phyloP scores from a whole-genome alignment of 305 asterid species.

The Euphrasia arctica region DNA sequence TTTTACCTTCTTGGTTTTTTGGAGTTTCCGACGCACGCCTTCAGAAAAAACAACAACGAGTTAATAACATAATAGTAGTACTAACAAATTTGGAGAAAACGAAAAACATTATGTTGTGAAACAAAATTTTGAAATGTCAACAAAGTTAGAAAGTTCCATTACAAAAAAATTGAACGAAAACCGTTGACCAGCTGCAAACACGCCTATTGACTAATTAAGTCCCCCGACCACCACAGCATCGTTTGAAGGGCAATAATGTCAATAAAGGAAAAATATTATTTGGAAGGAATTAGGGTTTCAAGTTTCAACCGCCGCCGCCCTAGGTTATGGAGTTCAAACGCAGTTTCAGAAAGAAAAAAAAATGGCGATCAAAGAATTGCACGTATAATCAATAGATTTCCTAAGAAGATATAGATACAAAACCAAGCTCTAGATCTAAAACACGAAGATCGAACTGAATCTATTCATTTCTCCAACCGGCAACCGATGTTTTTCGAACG shows the following conservation, averaged over 20 bases:
- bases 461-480: slow-evolving; percentile 9
- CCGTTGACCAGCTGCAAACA: not conserved
- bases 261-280: too few species aligned
- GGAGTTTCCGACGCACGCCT: not conserved
- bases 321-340: too few species aligned
- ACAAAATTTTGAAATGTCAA: not conserved
- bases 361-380: too few species aligned
- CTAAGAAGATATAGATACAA: too few species aligned
- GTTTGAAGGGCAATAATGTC: too few species aligned
- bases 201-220: not conserved
- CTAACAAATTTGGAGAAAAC: not conserved
- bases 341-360: too few species aligned
- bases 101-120: not conserved
- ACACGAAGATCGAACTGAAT: not conserved
- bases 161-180: too few species aligned
- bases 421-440: slow-evolving; percentile 3
- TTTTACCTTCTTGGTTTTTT: not conserved
- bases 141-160: too few species aligned
- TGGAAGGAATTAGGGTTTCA: too few species aligned
- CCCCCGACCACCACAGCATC: too few species aligned
- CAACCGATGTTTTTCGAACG: not conserved
- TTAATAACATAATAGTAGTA: not conserved
- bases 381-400: too few species aligned
- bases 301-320: too few species aligned
- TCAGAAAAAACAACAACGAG: not conserved